Evolutionary conservation across 129 eudicot species (phyloP).

Genomic region (Ambrosia trifida): DNA sequence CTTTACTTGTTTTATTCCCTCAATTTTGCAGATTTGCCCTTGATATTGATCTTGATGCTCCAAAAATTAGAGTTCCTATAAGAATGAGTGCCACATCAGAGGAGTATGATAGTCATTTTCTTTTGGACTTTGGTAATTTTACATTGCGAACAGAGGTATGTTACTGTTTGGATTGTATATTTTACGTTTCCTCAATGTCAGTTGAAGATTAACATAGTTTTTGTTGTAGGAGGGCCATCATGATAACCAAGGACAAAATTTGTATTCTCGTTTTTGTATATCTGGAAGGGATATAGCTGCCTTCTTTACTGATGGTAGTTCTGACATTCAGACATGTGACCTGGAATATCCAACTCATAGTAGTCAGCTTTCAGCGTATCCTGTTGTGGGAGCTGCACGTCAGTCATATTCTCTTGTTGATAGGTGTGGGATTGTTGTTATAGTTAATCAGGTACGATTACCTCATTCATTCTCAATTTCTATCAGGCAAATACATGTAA

Average conservation of each 20-base stretch:
- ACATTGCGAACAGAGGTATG: slow-evolving; percentile 87
- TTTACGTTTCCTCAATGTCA: slow-evolving; percentile 19
- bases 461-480: not conserved
- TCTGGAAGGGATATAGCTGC: slow-evolving; percentile 98
- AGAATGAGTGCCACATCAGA: slow-evolving; percentile 43
- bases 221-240: slow-evolving; percentile 61
- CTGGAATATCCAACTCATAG: slow-evolving; percentile 33
- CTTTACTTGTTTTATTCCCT: slow-evolving; percentile 12
- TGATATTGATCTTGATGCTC: slow-evolving; percentile 99
- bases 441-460: slow-evolving; percentile 78
- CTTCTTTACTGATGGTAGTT: slow-evolving; percentile 61
- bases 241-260: slow-evolving; percentile 54
- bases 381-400: slow-evolving; percentile 2
- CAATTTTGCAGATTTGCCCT: slow-evolving; percentile 77
- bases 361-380: slow-evolving; percentile 46
- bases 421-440: slow-evolving; percentile 89
- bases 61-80: slow-evolving; percentile 93
- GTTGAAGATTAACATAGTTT: slow-evolving; percentile 23
- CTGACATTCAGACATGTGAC: slow-evolving; percentile 40
- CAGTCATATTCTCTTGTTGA: slow-evolving; percentile 74
- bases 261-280: slow-evolving; percentile 84
- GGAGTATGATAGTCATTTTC: slow-evolving; percentile 68
- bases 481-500: slow-evolving; percentile 6
- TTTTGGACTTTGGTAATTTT: slow-evolving; percentile 96
- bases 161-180: slow-evolving; percentile 11